Evolutionary conservation across 2,329 filamentous ascomycete species (phyloP), one percentile per base, ranked within the genome.

Genomic region (Magnaporthales sp.): DNA sequence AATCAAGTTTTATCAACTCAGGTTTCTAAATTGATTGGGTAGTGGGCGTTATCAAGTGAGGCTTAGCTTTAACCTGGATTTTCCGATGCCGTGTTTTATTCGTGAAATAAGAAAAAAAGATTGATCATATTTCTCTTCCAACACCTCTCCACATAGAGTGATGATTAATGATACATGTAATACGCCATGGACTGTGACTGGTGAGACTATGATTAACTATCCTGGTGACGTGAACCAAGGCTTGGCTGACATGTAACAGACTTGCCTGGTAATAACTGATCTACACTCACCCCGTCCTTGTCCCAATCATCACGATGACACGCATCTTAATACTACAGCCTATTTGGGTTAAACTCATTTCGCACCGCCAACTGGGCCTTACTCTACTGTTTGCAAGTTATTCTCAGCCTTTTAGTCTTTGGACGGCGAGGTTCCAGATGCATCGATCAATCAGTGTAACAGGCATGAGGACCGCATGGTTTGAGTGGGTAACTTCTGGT

Each of bases 401-500:
- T 61, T 61, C 5, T 11, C 22, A 26, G 11, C 15, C 15, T 29
- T n/a, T n/a, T n/a, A n/a, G n/a, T n/a, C n/a, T n/a, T n/a, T n/a
- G n/a, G n/a, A n/a, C n/a, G n/a, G n/a, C n/a, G n/a, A n/a, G n/a
- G n/a, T n/a, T 3, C 8, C n/a, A 26, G 13, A 10, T 29, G 3
- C n/a, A 10, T 60, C 56, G 56, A 19, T 61, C 56, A 27, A 26
- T 61, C 56, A 29, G 19, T 8, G 8, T 4, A 27, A n/a, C 4
- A 61, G 8, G 22, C 27, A 32, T 24, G 27, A n/a, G 22, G 3
- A 27, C 9, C 22, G 29, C 8, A 60, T 67, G 19, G 46, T 70
- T 71, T 84, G 81, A 86, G 84, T 84, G 84, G 85, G 85, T 87
- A 87, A 86, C 83, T 84, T 87, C 85, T 87, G 84, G 84, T 87